Conservation (phyloP, 192 early-diverging fungal genomes). For the Coemansia sp. region DNA sequence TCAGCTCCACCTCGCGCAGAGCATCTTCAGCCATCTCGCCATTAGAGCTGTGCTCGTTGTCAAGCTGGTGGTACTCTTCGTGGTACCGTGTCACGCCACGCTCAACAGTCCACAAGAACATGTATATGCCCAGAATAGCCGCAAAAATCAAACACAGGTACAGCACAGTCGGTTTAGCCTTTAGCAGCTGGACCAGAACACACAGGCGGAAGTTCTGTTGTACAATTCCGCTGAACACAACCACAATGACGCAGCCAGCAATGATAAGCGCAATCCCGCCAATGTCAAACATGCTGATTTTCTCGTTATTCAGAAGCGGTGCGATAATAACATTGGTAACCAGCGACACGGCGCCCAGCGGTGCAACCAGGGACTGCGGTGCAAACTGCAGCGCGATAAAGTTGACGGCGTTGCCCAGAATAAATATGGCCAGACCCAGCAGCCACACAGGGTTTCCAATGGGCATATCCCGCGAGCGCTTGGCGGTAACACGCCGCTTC, state of each 20-base stretch:
- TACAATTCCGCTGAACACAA: conserved; percentile 65
- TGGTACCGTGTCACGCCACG: conserved; percentile 25
- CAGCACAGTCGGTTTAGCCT: conserved; percentile 60
- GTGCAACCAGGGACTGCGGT: conserved; percentile 76
- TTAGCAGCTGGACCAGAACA: conserved; percentile 67
- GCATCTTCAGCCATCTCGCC: not conserved
- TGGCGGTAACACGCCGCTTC: not conserved
- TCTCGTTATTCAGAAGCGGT: conserved; percentile 72
- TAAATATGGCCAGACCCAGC: conserved; percentile 67
- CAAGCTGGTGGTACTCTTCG: not conserved
- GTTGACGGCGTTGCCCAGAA: conserved; percentile 68
- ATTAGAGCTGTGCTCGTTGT: not conserved
- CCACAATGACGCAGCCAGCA: conserved; percentile 67
- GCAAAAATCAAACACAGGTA: conserved; percentile 60
- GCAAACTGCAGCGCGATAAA: conserved; percentile 78
- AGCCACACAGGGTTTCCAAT: conserved; percentile 55
- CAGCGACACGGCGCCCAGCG: conserved; percentile 75
- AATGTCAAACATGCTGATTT: conserved; percentile 63
- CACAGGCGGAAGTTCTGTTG: conserved; percentile 68
- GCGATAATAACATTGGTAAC: conserved; percentile 79
- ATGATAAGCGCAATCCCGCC: conserved; percentile 75
- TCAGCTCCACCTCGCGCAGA: not conserved
- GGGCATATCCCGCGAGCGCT: conserved; percentile 12
- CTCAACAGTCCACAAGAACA: conserved; percentile 61
- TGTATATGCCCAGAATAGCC: conserved; percentile 56